Evolutionary conservation across 1,139 yeast genomes (phyloP).

Genomic region (Blastobotrys malaysiensis): DNA sequence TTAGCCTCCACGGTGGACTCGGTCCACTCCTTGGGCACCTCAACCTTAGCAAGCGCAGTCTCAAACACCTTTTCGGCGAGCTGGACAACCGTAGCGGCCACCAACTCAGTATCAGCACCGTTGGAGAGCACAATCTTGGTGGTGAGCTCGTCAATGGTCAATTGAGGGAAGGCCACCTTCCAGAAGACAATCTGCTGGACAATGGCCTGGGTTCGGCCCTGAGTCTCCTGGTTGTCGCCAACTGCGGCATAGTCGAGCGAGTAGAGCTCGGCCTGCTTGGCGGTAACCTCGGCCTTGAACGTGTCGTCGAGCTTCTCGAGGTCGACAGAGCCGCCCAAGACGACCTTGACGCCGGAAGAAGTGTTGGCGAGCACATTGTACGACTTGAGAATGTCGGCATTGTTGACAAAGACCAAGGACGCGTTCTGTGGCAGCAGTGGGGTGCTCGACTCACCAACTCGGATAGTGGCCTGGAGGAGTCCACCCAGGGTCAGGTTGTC

Average conservation of each 20-base stretch:
- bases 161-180: constrained; percentile 60
- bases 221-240: constrained; percentile 48
- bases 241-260: constrained; percentile 28
- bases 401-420: constrained; percentile 61
- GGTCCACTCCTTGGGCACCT: constrained; percentile 31
- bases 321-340: constrained; percentile 43
- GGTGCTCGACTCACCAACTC: constrained; percentile 33
- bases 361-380: constrained; percentile 61
- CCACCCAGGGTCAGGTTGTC: constrained; percentile 75
- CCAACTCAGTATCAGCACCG: constrained; percentile 75
- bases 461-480: constrained; percentile 69
- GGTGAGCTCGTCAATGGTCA: constrained; percentile 58
- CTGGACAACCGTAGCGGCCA: constrained; percentile 75
- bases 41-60: constrained; percentile 28
- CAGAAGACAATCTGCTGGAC: constrained; percentile 79
- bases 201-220: constrained; percentile 70
- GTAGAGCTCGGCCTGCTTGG: constrained; percentile 47
- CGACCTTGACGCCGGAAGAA: constrained; percentile 50
- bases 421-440: constrained; percentile 42
- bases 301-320: constrained; percentile 44
- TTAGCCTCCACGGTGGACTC: constrained; percentile 21
- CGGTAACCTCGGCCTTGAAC: constrained; percentile 52
- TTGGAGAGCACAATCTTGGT: constrained; percentile 76
- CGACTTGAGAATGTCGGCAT: constrained; percentile 45
- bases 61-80: constrained; percentile 39